Conservation (phyloP, 371 early-diverging fungal genomes). For the Apophysomyces elegans region DNA sequence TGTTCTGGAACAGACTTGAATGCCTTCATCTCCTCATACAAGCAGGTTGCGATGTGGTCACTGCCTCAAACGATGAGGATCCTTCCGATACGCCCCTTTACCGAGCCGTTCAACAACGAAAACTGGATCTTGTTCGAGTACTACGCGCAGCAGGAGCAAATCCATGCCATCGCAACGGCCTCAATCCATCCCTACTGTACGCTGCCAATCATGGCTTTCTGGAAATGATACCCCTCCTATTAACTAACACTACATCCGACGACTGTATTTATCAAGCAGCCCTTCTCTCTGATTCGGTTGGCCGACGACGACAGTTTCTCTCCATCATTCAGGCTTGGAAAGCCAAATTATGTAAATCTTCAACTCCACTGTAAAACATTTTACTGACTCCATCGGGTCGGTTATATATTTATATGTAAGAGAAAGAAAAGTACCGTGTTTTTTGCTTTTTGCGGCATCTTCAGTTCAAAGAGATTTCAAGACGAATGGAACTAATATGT, state of each 20-base stretch:
- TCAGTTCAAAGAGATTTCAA: too few relatives aligned
- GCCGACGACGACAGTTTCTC: conserved; percentile 21
- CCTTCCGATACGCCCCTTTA: conserved; percentile 29
- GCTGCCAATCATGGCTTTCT: conserved; percentile 48
- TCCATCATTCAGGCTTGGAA: background rate
- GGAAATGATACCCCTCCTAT: conserved; percentile 42
- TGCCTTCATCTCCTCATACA: conserved; percentile 35
- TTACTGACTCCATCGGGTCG: too few relatives aligned
- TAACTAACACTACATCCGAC: conserved; percentile 36
- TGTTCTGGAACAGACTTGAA: conserved; percentile 41
- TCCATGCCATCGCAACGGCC: conserved; percentile 30
- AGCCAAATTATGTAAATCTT: conserved; percentile 7
- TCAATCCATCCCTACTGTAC: conserved; percentile 43
- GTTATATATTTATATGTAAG: too few relatives aligned
- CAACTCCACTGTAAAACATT: background rate
- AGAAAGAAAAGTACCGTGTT: too few relatives aligned
- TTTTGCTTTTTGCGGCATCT: too few relatives aligned
- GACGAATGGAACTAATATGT: too few relatives aligned
- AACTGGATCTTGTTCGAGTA: conserved; percentile 46
- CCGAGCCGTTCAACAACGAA: conserved; percentile 48
- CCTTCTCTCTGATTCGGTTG: conserved; percentile 24
- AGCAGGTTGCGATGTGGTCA: conserved; percentile 25
- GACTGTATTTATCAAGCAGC: conserved; percentile 38
- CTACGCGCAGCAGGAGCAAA: conserved; percentile 28
- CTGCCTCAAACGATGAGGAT: conserved; percentile 1